Evolutionary conservation across 176 grass and related monocot genomes (phyloP).

Genomic region (Carex parvula): DNA sequence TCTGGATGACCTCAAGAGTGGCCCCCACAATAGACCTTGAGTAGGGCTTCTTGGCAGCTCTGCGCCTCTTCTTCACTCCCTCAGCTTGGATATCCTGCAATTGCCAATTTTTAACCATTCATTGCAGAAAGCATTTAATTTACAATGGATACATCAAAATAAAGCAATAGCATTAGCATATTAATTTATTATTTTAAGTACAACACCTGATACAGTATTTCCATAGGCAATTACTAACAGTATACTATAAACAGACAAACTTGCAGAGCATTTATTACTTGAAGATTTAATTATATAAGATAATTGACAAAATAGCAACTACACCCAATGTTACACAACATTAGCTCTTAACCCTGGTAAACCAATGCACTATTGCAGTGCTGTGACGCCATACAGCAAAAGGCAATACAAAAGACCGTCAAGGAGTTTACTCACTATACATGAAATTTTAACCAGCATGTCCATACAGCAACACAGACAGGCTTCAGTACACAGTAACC

Average conservation of each 20-base stretch:
- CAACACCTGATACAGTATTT: too few species aligned
- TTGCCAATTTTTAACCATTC: neutral
- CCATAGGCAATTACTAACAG: too few species aligned
- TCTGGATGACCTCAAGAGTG: constrained; percentile 81
- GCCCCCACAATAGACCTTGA: constrained; percentile 88
- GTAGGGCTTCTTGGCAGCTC: constrained; percentile 84
- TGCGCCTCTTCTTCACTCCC: constrained; percentile 71
- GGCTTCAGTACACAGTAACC: neutral
- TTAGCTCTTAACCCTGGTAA: neutral
- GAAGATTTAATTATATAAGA: neutral
- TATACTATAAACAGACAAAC: neutral
- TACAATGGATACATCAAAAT: neutral
- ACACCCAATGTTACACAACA: neutral
- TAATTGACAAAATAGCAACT: neutral
- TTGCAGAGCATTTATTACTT: neutral
- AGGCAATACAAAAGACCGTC: neutral
- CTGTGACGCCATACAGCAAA: neutral
- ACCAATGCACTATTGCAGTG: neutral
- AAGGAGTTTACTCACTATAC: neutral
- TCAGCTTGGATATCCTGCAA: constrained; percentile 80
- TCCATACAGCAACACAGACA: neutral
- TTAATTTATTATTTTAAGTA: too few species aligned
- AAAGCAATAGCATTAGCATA: too few species aligned
- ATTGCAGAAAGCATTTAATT: neutral
- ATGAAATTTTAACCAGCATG: neutral